Conservation (phyloP, 1,284 basidiomycete species). For the Grifola frondosa region DNA sequence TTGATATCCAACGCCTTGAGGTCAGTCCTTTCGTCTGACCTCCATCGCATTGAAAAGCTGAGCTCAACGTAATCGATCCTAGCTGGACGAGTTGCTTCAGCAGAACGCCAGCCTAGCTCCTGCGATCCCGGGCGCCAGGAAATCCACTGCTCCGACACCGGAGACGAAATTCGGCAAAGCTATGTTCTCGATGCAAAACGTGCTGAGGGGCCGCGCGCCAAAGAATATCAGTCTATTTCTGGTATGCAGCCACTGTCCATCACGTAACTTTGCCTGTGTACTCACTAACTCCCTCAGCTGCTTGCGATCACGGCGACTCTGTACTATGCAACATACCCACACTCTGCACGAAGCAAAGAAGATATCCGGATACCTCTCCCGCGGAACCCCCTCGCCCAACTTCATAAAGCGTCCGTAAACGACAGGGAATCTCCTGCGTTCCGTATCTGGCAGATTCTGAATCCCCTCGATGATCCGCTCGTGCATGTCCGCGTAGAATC, state of each 20-base stretch:
- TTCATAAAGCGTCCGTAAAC: slow-evolving; percentile 26
- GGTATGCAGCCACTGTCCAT: slow-evolving; percentile 41
- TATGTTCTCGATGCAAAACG: slow-evolving; percentile 42
- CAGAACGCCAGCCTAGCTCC: slow-evolving; percentile 58
- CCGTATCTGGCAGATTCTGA: slow-evolving; percentile 80
- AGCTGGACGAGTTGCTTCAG: slow-evolving; percentile 78
- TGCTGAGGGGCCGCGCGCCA: slow-evolving; percentile 71
- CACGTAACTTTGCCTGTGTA: neutral
- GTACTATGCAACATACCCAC: slow-evolving; percentile 66
- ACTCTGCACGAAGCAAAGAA: slow-evolving; percentile 37
- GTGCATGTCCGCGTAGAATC: slow-evolving; percentile 82
- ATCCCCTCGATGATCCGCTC: slow-evolving; percentile 66
- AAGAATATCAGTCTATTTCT: slow-evolving; percentile 81
- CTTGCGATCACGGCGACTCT: slow-evolving; percentile 71
- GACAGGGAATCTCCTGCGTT: slow-evolving; percentile 48
- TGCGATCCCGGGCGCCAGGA: slow-evolving; percentile 29
- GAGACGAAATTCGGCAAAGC: slow-evolving; percentile 46
- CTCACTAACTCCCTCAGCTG: slow-evolving; percentile 44
- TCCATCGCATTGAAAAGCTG: slow-evolving; percentile 1
- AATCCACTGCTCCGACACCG: slow-evolving; percentile 35
- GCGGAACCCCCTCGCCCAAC: slow-evolving; percentile 38
- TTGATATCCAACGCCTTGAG: slow-evolving; percentile 89
- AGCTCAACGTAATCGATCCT: slow-evolving; percentile 1
- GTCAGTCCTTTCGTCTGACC: slow-evolving; percentile 36
- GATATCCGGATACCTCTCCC: slow-evolving; percentile 21